These are phyloP conservation scores for Nymphaea colorata DNA, from an alignment of 164 flowering plant genomes.

Conservation along the genomic window DNA sequence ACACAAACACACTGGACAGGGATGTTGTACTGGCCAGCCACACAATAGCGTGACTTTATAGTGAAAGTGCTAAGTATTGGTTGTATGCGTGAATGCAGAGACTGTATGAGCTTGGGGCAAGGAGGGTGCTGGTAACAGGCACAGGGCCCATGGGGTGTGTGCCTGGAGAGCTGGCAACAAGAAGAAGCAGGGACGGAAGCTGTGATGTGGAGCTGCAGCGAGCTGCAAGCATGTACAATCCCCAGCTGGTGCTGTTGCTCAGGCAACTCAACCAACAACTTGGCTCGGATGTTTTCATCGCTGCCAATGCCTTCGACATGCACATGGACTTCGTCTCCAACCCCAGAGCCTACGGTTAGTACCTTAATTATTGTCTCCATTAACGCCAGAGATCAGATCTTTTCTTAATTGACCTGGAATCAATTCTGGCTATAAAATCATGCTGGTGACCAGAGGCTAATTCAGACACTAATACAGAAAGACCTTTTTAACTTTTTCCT, in stretches of 20 bases:
- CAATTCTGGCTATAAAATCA: too few relatives aligned
- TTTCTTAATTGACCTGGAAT: too few relatives aligned
- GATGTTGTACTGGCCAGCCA: too few relatives aligned
- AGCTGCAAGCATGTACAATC: slow-evolving; percentile 53
- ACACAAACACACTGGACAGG: too few relatives aligned
- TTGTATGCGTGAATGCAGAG: slow-evolving; percentile 24
- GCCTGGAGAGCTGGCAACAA: slow-evolving; percentile 46
- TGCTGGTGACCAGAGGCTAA: too few relatives aligned
- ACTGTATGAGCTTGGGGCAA: slow-evolving; percentile 50
- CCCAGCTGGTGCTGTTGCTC: slow-evolving; percentile 37
- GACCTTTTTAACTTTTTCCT: too few relatives aligned
- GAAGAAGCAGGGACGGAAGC: slow-evolving; percentile 32
- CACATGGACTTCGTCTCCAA: slow-evolving; percentile 35
- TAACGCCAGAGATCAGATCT: too few relatives aligned
- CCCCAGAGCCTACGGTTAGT: slow-evolving; percentile 46
- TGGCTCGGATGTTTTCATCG: slow-evolving; percentile 35
- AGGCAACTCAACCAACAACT: slow-evolving; percentile 33
- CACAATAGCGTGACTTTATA: too few relatives aligned
- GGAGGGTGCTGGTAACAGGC: slow-evolving; percentile 73
- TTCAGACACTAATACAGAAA: too few relatives aligned
- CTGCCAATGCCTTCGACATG: slow-evolving; percentile 35
- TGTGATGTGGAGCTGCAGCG: slow-evolving; percentile 39
- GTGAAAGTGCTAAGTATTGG: too few relatives aligned
- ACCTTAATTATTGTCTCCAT: background rate
- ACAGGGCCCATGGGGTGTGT: slow-evolving; percentile 83